These are phyloP conservation scores for Suillus sp. DNA, from an alignment of 768 basidiomycete genomes.

Conservation along the genomic window DNA sequence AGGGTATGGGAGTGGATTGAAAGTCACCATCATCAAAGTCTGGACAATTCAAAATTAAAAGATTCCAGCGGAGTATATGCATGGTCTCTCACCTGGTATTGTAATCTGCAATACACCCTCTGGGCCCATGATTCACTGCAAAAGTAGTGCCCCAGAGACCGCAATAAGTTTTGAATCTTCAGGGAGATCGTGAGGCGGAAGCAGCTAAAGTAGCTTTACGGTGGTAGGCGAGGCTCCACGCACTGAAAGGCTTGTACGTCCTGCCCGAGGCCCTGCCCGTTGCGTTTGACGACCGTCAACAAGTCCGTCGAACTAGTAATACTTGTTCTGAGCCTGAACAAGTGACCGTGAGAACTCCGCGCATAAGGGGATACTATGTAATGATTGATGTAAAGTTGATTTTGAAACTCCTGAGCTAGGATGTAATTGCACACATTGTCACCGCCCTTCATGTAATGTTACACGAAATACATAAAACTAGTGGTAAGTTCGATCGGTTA, in stretches of 20 bases:
- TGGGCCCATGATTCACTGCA: constrained; percentile 12
- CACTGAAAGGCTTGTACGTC: background rate
- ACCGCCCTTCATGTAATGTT: too few species aligned
- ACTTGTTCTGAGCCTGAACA: background rate
- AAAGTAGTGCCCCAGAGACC: background rate
- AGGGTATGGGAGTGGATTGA: constrained; percentile 61
- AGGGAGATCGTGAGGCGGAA: background rate
- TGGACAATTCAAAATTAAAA: constrained; percentile 31
- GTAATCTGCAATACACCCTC: constrained; percentile 55
- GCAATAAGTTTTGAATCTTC: background rate
- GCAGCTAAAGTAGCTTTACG: background rate
- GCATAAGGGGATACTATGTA: background rate
- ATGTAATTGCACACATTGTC: too few species aligned
- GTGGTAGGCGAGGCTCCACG: background rate
- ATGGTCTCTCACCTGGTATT: constrained; percentile 52
- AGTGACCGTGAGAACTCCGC: background rate
- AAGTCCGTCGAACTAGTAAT: background rate
- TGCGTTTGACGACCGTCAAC: background rate
- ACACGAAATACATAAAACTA: too few species aligned
- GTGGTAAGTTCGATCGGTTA: background rate
- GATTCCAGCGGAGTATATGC: constrained; percentile 10
- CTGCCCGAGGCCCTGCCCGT: background rate
- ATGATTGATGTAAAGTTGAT: too few species aligned
- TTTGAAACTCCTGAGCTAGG: too few species aligned
- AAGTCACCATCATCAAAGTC: constrained; percentile 83